Evolutionary conservation across 106 monocot species (phyloP), one percentile per base, ranked within the genome.

Genomic region (Acorus calamus): DNA sequence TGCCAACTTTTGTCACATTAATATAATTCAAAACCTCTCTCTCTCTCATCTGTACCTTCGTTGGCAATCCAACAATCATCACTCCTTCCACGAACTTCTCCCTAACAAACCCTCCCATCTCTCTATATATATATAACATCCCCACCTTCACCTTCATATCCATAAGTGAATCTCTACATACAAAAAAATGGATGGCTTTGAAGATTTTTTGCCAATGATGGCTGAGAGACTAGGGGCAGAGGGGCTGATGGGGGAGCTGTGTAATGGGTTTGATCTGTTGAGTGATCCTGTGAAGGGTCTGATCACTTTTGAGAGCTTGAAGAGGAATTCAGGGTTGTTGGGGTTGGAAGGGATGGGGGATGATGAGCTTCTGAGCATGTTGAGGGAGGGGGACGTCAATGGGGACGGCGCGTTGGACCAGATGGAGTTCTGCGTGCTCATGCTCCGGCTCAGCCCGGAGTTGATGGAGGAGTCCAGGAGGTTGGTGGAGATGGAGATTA

Each of bases 381-480:
- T 74, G n/a, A 68, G 53, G 53, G 67, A 74, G 53, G 74, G 74
- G 53, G 74, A 74, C 47, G 12, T 74, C 50, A 54, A 74, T 47
- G 74, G 74, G 11, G 74, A 74, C 47, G 68, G 68, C 11, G 68
- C 61, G 28, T 55, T 74, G 46, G 74, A 74, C 46, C 74, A 61
- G 53, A 68, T 57, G 53, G 74, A 74, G 74, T 74, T 74, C 55
- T 74, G 74, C 54, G 55, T 74, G 5, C 74, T 74, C 7, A 74
- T 74, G 74, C 53, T 74, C 44, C 59, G 67, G 60, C 12, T 74
- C 42, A 74, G 67, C 54, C 74, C 74, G 7, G 53, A 74, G 67
- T 53, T 74, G 14, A 74, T 74, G 74, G 47, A 68, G 7, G 63
- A 56, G 42, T 63, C 71, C 47, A 62, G 60, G 47, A 47, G 10